Evolutionary conservation across 2,329 filamentous ascomycete genomes (phyloP), one percentile per base, ranked within the genome.

Genomic region (Cladosporium oxysporum): DNA sequence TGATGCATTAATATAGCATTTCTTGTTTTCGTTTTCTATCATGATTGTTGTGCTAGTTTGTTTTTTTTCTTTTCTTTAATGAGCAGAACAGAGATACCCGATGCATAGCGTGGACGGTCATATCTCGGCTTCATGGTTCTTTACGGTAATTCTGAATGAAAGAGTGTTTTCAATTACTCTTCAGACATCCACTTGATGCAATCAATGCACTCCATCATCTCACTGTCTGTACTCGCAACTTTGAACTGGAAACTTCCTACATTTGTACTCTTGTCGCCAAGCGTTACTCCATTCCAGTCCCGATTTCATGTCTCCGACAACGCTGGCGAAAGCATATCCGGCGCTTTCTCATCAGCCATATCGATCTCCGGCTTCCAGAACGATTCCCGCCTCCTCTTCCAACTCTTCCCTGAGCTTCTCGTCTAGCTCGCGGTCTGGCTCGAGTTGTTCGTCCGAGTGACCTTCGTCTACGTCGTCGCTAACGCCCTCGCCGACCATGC

Each of bases 71-170:
- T 44, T 21, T 29, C 28, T 35, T 7, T 29, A 8, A n/a, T 11
- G 49, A 53, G 60, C 60, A 55, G 49, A 53, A 33, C 60, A 55
- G 60, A 31, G 47, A 62, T 62, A 62, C 60, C 60, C 60, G 60
- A 53, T 62, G 60, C 60, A 62, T 62, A 62, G 60, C 60, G 49
- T 62, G 47, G 28, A 53, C 49, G 28, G 10, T 41, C 31, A 33
- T 35, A 52, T 62, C 60, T 55, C 60, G 31, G n/a, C 31, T 53
- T 55, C 8, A 14, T 55, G n/a, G 52, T n/a, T 53, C 7, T 31
- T 53, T 33, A 55, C 52, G 4, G 28, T 55, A 21, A 21, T 55
- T 33, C 12, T 55, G 28, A 55, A 55, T 55, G 41, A 23, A 47
- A 47, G n/a, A n/a, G n/a, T 3, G 41, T 21, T 47, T 18, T 44